Conservation (phyloP, 768 basidiomycete species). For the Pulveroboletus sp. region DNA sequence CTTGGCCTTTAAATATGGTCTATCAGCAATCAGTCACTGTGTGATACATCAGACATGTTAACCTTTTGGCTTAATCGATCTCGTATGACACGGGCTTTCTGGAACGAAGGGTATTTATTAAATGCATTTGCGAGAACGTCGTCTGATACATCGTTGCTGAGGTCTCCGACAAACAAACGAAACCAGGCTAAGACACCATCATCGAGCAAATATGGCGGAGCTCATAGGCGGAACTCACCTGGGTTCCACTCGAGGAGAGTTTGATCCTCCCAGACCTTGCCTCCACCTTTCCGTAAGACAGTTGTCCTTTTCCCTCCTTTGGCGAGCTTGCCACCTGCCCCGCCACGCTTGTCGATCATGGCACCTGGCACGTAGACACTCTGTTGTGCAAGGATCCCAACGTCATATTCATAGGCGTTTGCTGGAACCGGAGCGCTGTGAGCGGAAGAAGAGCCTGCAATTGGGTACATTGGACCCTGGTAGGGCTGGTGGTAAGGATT, state of each 20-base stretch:
- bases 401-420: slow-evolving; percentile 91
- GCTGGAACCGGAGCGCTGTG: slow-evolving; percentile 80
- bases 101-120: slow-evolving; percentile 88
- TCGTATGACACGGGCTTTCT: slow-evolving; percentile 92
- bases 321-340: slow-evolving; percentile 79
- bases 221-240: slow-evolving; percentile 49
- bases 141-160: slow-evolving; percentile 97
- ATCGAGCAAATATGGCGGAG: background rate
- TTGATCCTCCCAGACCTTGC: slow-evolving; percentile 98
- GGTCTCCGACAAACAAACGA: slow-evolving; percentile 94
- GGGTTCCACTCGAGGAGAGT: slow-evolving; percentile 98
- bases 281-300: slow-evolving; percentile 91
- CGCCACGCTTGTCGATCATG: slow-evolving; percentile 84
- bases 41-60: background rate
- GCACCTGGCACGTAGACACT: slow-evolving; percentile 92
- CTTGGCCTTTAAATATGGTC: slow-evolving; percentile 61
- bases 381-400: slow-evolving; percentile 86
- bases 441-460: slow-evolving; percentile 60
- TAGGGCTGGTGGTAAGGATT: slow-evolving; percentile 85
- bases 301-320: slow-evolving; percentile 93
- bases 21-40: slow-evolving; percentile 1
- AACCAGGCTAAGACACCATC: slow-evolving; percentile 74
- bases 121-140: slow-evolving; percentile 93
- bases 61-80: slow-evolving; percentile 95
- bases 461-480: slow-evolving; percentile 68